A percentile compares a stretch with the other conserved stretches of the same genome.
Evolutionary conservation across 106 monocot species (phyloP).

Genomic region (Alisma plantagoaquatica): DNA sequence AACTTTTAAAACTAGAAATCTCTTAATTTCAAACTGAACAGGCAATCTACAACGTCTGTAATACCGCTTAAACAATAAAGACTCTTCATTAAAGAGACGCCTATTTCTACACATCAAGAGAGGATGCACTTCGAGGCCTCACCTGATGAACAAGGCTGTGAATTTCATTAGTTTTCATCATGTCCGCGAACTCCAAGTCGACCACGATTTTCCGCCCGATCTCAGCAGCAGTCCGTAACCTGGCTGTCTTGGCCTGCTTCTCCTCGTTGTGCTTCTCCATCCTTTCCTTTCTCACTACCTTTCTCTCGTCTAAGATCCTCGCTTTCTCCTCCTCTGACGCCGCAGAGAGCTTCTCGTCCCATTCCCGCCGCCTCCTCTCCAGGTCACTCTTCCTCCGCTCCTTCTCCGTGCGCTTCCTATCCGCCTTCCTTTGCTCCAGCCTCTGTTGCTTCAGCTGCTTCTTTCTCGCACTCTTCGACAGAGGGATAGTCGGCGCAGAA

Average conservation of each 20-base stretch:
- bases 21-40: no score
- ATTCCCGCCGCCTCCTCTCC: slow-evolving; percentile 62
- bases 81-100: no score
- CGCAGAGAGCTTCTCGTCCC: slow-evolving; percentile 60
- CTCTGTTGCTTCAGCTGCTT: slow-evolving; percentile 62
- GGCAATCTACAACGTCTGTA: no score
- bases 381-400: slow-evolving; percentile 44
- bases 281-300: slow-evolving; percentile 42
- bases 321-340: slow-evolving; percentile 56
- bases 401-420: slow-evolving; percentile 71
- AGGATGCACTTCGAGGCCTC: not conserved
- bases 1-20: no score
- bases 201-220: slow-evolving; percentile 51
- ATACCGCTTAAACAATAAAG: no score
- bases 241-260: slow-evolving; percentile 24
- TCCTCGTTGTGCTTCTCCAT: slow-evolving; percentile 40
- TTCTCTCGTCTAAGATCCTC: slow-evolving; percentile 29
- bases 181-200: slow-evolving; percentile 64
- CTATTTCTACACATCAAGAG: no score
- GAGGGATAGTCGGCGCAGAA: not conserved
- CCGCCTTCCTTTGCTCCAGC: slow-evolving; percentile 44
- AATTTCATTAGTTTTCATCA: slow-evolving; percentile 70
- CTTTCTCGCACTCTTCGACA: slow-evolving; percentile 80
- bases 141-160: slow-evolving; percentile 90
- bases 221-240: slow-evolving; percentile 38